These are phyloP conservation scores for Eucalyptus lansdowneana DNA, from an alignment of 345 rosid genomes.

Conservation along the genomic window DNA sequence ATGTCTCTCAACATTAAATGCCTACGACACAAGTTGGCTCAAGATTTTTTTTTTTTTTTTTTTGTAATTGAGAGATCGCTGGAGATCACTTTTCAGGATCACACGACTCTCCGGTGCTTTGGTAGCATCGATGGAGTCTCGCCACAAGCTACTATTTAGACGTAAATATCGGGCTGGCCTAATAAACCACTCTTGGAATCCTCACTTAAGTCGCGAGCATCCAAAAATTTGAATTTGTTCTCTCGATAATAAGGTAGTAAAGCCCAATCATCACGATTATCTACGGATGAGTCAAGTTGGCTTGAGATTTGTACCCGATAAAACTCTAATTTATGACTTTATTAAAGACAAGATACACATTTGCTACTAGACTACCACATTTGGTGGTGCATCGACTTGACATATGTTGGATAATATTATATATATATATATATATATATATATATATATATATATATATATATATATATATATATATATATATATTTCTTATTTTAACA, in stretches of 20 bases:
- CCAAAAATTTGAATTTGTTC: too few species aligned
- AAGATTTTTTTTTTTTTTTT: too few species aligned
- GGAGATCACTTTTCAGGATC: accelerated
- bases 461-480: too few species aligned
- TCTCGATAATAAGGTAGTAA: accelerated
- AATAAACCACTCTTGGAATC: accelerated
- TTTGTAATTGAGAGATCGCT: accelerated
- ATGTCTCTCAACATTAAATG: background rate
- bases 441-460: too few species aligned
- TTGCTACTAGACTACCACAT: background rate
- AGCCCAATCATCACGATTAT: too few species aligned
- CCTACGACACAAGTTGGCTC: background rate
- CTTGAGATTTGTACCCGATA: too few species aligned
- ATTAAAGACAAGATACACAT: background rate
- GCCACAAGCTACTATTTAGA: accelerated
- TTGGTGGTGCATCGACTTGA: too few species aligned
- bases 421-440: too few species aligned
- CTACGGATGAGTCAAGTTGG: too few species aligned
- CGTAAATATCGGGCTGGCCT: accelerated
- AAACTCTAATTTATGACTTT: background rate
- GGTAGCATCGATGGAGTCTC: too few species aligned
- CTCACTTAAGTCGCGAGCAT: too few species aligned
- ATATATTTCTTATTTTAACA: background rate
- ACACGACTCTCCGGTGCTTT: accelerated
- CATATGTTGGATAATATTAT: too few species aligned